Evolutionary conservation across 495 filamentous ascomycete genomes (phyloP).

Genomic region (Aspergillus sparsus): DNA sequence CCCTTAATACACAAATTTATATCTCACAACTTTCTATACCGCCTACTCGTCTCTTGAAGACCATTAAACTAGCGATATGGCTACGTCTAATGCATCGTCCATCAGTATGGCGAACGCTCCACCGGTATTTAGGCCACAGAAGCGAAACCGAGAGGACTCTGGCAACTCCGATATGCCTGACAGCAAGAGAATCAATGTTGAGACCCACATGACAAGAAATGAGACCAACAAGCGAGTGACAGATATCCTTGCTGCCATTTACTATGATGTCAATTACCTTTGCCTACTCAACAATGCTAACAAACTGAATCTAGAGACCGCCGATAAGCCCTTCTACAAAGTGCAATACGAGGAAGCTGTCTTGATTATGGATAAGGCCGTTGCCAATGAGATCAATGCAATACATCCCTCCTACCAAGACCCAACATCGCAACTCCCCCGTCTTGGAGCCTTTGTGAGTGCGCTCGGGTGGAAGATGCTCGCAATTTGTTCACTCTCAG

Average conservation of each 20-base stretch:
- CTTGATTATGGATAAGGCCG: neutral
- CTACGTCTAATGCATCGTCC: too few species aligned
- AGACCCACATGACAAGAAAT: too few species aligned
- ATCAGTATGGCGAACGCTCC: too few species aligned
- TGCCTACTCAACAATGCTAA: conserved; percentile 6
- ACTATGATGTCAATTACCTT: conserved; percentile 24
- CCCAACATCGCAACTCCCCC: neutral
- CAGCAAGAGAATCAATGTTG: too few species aligned
- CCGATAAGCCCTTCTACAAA: neutral
- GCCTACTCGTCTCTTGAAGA: too few species aligned
- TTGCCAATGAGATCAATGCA: neutral
- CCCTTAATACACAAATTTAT: too few species aligned
- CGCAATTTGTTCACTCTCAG: conserved; percentile 34
- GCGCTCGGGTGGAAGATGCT: conserved; percentile 37
- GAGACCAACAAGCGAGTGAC: neutral
- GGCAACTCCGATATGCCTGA: too few species aligned
- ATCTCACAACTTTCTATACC: too few species aligned
- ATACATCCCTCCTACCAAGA: neutral
- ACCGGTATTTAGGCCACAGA: too few species aligned
- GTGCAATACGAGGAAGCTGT: conserved; percentile 4
- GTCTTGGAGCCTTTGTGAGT: conserved; percentile 11
- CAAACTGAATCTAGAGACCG: neutral
- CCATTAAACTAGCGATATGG: too few species aligned
- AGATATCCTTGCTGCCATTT: conserved; percentile 23
- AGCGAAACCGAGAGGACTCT: too few species aligned